Evolutionary conservation across 2,329 filamentous ascomycete genomes (phyloP).

Genomic region (Aspergillus brasiliensis): DNA sequence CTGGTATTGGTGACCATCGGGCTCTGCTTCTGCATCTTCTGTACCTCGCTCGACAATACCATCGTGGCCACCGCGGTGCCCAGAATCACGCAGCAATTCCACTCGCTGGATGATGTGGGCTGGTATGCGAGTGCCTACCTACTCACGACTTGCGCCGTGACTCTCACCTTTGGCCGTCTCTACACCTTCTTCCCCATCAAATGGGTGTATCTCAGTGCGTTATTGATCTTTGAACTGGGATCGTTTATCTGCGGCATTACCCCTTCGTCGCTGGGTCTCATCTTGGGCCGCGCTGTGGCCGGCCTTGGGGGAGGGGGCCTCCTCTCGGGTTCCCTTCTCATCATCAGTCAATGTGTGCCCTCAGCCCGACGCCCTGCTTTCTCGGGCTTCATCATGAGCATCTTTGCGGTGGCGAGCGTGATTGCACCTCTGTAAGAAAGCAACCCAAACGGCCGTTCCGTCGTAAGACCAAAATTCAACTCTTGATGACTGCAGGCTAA

Average conservation of each 20-base stretch:
- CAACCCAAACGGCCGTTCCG: too few species aligned
- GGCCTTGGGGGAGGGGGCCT: constrained; percentile 34
- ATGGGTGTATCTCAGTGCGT: constrained; percentile 34
- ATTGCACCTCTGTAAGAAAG: constrained; percentile 26
- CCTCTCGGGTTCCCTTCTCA: constrained; percentile 34
- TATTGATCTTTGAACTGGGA: constrained; percentile 42
- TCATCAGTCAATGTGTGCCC: constrained; percentile 36
- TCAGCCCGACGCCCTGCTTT: constrained; percentile 34
- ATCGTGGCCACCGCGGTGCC: constrained; percentile 18
- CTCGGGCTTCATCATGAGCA: constrained; percentile 33
- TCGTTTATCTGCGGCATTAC: constrained; percentile 34
- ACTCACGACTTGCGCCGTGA: constrained; percentile 33
- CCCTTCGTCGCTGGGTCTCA: constrained; percentile 33
- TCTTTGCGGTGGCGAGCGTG: constrained; percentile 36
- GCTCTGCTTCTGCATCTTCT: too few species aligned
- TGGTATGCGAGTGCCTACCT: constrained; percentile 47
- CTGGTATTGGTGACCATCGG: too few species aligned
- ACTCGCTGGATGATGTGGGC: constrained; percentile 42
- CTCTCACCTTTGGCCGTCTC: constrained; percentile 9
- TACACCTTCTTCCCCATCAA: constrained; percentile 42
- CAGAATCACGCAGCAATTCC: constrained; percentile 42
- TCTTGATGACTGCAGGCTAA: too few species aligned
- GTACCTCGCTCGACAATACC: too few species aligned
- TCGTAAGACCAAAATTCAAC: too few species aligned
- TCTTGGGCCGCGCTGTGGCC: constrained; percentile 38